These are phyloP conservation scores for Trichosporon sp. DNA, from an alignment of 1,284 basidiomycete species.

Conservation along the genomic window DNA sequence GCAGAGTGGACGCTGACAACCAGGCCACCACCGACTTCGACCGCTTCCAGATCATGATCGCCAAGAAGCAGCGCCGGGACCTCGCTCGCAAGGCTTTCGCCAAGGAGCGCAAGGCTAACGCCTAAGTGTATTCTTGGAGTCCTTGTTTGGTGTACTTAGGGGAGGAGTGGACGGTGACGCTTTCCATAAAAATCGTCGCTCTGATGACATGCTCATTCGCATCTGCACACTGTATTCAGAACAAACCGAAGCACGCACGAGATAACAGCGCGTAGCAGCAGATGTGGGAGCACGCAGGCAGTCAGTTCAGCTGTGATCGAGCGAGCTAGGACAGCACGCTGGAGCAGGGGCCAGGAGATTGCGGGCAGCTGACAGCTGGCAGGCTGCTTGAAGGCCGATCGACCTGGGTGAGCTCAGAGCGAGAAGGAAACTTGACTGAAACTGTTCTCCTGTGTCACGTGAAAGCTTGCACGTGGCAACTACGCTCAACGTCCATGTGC, in stretches of 20 bases:
- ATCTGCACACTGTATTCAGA: slow-evolving; percentile 23
- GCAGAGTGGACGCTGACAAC: slow-evolving; percentile 11
- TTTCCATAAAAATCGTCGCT: slow-evolving; percentile 27
- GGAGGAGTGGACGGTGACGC: slow-evolving; percentile 19
- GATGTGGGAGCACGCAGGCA: not conserved
- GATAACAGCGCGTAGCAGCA: not conserved
- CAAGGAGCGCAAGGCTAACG: slow-evolving; percentile 59
- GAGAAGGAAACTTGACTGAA: not conserved
- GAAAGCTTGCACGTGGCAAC: not conserved
- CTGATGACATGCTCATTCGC: slow-evolving; percentile 35
- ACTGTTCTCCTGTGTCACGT: not conserved
- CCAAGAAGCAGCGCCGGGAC: slow-evolving; percentile 62
- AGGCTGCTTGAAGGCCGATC: not conserved
- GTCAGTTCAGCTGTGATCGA: not conserved
- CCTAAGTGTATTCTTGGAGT: slow-evolving; percentile 39
- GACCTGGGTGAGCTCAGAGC: not conserved
- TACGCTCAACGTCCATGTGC: not conserved
- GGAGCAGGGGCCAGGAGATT: no score
- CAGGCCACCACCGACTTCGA: slow-evolving; percentile 81
- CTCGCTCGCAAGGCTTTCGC: slow-evolving; percentile 57
- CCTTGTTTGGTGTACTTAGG: slow-evolving; percentile 17
- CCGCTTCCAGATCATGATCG: slow-evolving; percentile 67
- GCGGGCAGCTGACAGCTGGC: no score
- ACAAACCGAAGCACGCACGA: not conserved
- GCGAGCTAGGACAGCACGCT: no score